Conservation (phyloP, 1,284 basidiomycete genomes). For the Cutaneotrichosporon daszewskae region DNA sequence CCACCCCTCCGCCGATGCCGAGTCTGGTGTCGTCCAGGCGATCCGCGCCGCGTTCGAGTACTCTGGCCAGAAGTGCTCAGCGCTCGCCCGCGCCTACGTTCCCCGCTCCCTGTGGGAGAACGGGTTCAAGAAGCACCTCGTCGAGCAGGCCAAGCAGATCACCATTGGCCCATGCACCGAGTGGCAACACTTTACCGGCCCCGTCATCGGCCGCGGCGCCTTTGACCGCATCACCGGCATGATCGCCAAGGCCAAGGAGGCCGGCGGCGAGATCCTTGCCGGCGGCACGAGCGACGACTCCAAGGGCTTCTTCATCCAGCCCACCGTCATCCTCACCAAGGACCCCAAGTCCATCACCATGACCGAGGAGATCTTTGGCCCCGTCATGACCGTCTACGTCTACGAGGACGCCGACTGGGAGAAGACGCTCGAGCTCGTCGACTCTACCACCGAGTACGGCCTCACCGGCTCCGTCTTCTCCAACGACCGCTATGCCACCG, state of each 20-base stretch:
- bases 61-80: constrained; percentile 95
- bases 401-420: constrained; percentile 81
- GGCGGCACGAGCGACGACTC: constrained; percentile 83
- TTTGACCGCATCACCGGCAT: constrained; percentile 84
- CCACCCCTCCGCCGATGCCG: constrained; percentile 78
- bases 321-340: constrained; percentile 89
- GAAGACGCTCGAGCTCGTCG: constrained; percentile 78
- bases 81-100: constrained; percentile 86
- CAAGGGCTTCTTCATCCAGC: constrained; percentile 88
- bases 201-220: constrained; percentile 79
- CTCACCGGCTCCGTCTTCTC: constrained; percentile 90
- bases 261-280: constrained; percentile 79
- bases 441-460: constrained; percentile 81
- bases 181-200: constrained; percentile 85
- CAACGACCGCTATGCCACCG: constrained; percentile 67
- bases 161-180: constrained; percentile 74
- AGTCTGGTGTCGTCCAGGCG: constrained; percentile 80
- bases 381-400: constrained; percentile 85
- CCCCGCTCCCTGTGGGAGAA: constrained; percentile 77
- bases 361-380: constrained; percentile 95
- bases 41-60: constrained; percentile 94
- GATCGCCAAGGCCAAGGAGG: constrained; percentile 80
- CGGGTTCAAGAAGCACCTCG: constrained; percentile 77
- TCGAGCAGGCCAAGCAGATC: constrained; percentile 72
- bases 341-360: constrained; percentile 88